Conservation (phyloP, 352 stramenopile genomes). For the Pythium scleroteichum region DNA sequence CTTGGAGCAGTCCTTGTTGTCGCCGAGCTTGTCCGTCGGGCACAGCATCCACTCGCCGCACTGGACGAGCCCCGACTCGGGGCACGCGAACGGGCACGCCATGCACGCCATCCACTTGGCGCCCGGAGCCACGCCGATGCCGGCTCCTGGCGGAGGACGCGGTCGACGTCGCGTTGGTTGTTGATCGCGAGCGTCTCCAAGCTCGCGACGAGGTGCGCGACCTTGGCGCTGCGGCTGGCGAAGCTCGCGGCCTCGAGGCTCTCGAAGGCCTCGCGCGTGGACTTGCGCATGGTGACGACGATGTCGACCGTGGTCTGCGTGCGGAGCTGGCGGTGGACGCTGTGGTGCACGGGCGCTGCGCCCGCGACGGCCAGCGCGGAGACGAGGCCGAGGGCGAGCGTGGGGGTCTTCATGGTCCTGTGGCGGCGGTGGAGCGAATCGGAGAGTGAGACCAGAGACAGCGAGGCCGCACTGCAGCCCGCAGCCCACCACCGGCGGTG, state of each 20-base stretch:
- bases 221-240: slow-evolving; percentile 12
- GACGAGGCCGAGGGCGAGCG: background rate
- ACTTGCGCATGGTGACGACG: slow-evolving; percentile 20
- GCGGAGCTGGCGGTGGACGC: slow-evolving; percentile 22
- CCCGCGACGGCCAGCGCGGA: background rate
- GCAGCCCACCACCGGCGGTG: too few species aligned
- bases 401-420: background rate
- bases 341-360: slow-evolving; percentile 6
- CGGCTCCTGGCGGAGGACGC: background rate
- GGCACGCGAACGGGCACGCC: slow-evolving; percentile 11
- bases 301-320: slow-evolving; percentile 10
- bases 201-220: slow-evolving; percentile 11
- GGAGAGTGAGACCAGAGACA: background rate
- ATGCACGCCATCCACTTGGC: slow-evolving; percentile 21
- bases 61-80: slow-evolving; percentile 9
- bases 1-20: slow-evolving; percentile 22
- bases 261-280: slow-evolving; percentile 7
- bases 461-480: background rate
- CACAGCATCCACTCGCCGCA: slow-evolving; percentile 20
- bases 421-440: background rate
- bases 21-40: slow-evolving; percentile 4
- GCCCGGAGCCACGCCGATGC: slow-evolving; percentile 8
- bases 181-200: background rate
- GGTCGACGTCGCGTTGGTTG: slow-evolving; percentile 4
- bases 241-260: slow-evolving; percentile 3